Evolutionary conservation across 495 filamentous ascomycete genomes (phyloP).

Genomic region (Talaromyces ruber): DNA sequence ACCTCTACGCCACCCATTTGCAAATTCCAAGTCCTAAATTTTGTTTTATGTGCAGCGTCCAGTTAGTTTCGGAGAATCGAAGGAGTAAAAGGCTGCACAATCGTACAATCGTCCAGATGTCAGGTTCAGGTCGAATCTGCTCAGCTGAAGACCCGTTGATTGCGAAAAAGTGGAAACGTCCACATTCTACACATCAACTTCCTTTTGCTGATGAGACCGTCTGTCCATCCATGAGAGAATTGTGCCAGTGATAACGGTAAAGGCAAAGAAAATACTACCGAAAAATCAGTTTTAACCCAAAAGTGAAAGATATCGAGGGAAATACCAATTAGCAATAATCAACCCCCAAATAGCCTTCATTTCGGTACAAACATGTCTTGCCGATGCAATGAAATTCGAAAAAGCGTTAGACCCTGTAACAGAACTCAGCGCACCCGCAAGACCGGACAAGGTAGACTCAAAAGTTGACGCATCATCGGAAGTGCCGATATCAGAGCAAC

Average conservation of each 20-base stretch:
- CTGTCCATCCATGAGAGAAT: conserved; percentile 11
- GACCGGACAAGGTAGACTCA: conserved; percentile 22
- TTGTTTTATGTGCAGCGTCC: background rate
- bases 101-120: background rate
- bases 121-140: background rate
- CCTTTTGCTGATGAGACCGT: conserved; percentile 8
- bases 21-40: background rate
- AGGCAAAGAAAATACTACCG: conserved; percentile 59
- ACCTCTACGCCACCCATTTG: background rate
- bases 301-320: background rate
- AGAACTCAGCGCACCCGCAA: background rate
- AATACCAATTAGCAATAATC: conserved; percentile 69
- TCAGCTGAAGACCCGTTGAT: background rate
- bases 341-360: conserved; percentile 88
- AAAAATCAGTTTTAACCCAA: conserved; percentile 1
- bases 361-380: conserved; percentile 68
- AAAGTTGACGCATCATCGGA: conserved; percentile 29
- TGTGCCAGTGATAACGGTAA: conserved; percentile 39
- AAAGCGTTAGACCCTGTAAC: conserved; percentile 22
- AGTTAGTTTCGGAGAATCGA: background rate
- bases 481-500: conserved; percentile 52
- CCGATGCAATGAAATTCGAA: conserved; percentile 52
- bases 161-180: background rate
- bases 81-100: background rate
- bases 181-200: background rate